phyloP scores from a whole-genome alignment of 805 yeast genomes.

The Starmerella davenportii region DNA sequence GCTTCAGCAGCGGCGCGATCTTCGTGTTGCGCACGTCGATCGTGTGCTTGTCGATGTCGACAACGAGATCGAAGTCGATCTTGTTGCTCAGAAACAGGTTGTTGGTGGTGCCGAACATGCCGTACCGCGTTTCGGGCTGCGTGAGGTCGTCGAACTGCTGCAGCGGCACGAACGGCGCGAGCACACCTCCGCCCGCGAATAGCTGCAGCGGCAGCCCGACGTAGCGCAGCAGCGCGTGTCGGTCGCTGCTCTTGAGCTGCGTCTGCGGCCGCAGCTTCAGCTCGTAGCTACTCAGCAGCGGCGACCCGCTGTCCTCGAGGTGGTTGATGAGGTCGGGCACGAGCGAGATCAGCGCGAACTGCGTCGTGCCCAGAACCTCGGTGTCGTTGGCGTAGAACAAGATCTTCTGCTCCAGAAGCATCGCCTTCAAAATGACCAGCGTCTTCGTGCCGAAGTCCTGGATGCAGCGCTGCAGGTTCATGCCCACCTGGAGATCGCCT shows the following conservation, averaged over 20 bases:
- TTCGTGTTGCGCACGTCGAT: constrained; percentile 27
- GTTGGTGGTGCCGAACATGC: constrained; percentile 75
- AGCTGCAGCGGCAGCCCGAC: constrained; percentile 77
- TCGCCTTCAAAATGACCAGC: constrained; percentile 53
- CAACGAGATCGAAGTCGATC: constrained; percentile 46
- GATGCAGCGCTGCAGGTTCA: constrained; percentile 50
- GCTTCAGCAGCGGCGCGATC: constrained; percentile 29
- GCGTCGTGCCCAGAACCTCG: constrained; percentile 62
- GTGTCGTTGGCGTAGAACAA: constrained; percentile 65
- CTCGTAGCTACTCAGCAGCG: constrained; percentile 39
- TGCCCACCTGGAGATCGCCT: constrained; percentile 51
- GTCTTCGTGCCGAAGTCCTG: constrained; percentile 39
- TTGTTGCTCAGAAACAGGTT: constrained; percentile 55
- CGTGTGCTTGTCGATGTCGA: constrained; percentile 39
- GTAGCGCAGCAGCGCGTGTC: constrained; percentile 57
- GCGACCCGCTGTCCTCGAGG: constrained; percentile 65
- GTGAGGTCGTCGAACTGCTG: constrained; percentile 70
- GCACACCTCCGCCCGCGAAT: constrained; percentile 71
- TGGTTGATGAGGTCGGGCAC: constrained; percentile 64
- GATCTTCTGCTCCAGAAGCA: constrained; percentile 56
- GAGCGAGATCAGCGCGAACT: constrained; percentile 65
- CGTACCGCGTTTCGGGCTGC: constrained; percentile 39
- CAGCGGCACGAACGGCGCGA: constrained; percentile 84
- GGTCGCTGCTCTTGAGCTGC: constrained; percentile 57
- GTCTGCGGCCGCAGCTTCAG: constrained; percentile 38